phyloP scores from a whole-genome alignment of 2,329 filamentous ascomycete genomes.

The Parastagonospora nodorum region DNA sequence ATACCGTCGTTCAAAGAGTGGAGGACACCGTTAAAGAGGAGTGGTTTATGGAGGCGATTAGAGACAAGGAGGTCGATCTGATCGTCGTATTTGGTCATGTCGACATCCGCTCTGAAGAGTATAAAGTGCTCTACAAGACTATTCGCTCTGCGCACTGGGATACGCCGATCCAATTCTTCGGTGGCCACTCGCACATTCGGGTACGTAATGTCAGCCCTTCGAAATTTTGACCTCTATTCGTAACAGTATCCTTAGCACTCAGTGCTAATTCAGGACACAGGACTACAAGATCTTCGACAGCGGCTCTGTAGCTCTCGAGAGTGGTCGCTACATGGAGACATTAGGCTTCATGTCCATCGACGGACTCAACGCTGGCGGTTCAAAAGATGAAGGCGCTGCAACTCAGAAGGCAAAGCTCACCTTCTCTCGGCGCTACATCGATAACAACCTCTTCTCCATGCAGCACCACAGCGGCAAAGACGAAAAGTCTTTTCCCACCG shows the following conservation, averaged over 20 bases:
- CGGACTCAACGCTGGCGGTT: conserved; percentile 59
- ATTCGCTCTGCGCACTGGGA: conserved; percentile 79
- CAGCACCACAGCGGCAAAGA: conserved; percentile 80
- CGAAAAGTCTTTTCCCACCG: conserved; percentile 73
- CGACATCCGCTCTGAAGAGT: conserved; percentile 79
- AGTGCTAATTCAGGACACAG: neutral
- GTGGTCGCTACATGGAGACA: conserved; percentile 92
- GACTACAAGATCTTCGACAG: conserved; percentile 82
- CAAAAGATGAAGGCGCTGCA: conserved; percentile 24
- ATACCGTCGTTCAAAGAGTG: conserved; percentile 81
- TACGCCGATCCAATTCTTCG: conserved; percentile 88
- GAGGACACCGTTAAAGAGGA: conserved; percentile 78
- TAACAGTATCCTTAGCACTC: too few relatives aligned
- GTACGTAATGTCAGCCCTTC: neutral
- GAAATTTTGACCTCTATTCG: neutral
- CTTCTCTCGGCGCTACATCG: conserved; percentile 84
- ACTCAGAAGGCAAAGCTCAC: conserved; percentile 48
- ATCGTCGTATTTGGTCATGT: conserved; percentile 89
- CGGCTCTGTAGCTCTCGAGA: conserved; percentile 78
- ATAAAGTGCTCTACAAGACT: conserved; percentile 74
- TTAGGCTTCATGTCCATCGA: conserved; percentile 90
- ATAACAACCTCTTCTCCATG: conserved; percentile 88
- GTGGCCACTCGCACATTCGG: conserved; percentile 86
- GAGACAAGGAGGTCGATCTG: conserved; percentile 78
- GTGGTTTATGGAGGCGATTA: conserved; percentile 88